A percentile compares a stretch with the other conserved stretches of the same genome.
Conservation (phyloP, 495 filamentous ascomycete species). For the Aspergillus egyptiacus region DNA sequence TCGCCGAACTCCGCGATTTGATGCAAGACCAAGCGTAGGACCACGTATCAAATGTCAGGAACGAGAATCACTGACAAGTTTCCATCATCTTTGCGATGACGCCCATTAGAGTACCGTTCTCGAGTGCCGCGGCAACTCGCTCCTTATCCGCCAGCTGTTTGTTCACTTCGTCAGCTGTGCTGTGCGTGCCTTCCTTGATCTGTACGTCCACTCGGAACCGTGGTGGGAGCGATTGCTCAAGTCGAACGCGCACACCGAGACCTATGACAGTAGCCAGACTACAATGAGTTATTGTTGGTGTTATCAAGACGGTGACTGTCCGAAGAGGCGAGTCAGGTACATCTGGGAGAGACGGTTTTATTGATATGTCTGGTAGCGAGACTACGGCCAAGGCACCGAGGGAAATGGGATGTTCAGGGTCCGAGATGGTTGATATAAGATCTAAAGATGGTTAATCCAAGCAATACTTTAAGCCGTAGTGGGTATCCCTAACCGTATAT, state of each 20-base stretch:
- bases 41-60: background rate
- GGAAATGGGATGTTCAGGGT: conserved; percentile 93
- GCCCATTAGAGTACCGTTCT: conserved; percentile 84
- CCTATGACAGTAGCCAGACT: conserved; percentile 95
- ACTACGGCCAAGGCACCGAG: conserved; percentile 90
- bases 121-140: conserved; percentile 86
- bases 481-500: conserved; percentile 66
- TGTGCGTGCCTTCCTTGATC: conserved; percentile 94
- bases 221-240: conserved; percentile 88
- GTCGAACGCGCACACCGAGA: conserved; percentile 80
- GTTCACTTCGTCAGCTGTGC: conserved; percentile 88
- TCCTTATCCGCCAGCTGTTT: conserved; percentile 97
- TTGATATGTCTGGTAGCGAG: conserved; percentile 82
- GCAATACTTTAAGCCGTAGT: background rate
- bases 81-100: conserved; percentile 91
- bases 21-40: background rate
- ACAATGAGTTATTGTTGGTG: conserved; percentile 97
- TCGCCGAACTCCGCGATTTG: background rate
- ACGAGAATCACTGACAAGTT: conserved; percentile 52
- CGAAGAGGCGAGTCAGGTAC: conserved; percentile 40
- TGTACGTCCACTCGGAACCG: conserved; percentile 87
- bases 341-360: conserved; percentile 56
- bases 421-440: conserved; percentile 86
- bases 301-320: conserved; percentile 59
- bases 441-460: conserved; percentile 47